phyloP scores from a whole-genome alignment of 2,329 filamentous ascomycete species.

The Fusarium anthophilum region DNA sequence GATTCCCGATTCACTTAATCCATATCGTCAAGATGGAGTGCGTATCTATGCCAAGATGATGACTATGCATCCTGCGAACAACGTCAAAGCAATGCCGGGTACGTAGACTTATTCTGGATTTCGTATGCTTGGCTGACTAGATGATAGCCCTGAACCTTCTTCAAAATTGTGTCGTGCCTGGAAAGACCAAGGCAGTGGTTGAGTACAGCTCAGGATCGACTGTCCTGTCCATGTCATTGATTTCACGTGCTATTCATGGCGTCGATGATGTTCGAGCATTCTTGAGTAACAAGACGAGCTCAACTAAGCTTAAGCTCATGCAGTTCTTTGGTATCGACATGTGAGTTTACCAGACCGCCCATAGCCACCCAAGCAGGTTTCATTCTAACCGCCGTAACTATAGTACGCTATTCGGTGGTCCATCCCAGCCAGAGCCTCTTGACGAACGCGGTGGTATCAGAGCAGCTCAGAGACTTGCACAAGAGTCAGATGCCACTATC shows the following conservation, averaged over 20 bases:
- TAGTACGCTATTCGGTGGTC: constrained; percentile 64
- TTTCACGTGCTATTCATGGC: constrained; percentile 61
- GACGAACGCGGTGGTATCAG: constrained; percentile 64
- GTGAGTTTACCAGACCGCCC: constrained; percentile 38
- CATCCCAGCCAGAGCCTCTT: constrained; percentile 64
- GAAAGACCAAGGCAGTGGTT: constrained; percentile 61
- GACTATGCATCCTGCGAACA: constrained; percentile 70
- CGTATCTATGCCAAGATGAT: constrained; percentile 74
- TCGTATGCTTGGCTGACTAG: not conserved
- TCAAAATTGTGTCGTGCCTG: constrained; percentile 31
- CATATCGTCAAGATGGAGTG: constrained; percentile 65
- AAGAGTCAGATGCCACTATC: constrained; percentile 53
- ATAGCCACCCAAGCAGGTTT: fast-evolving
- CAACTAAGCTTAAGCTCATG: constrained; percentile 63
- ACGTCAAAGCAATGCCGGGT: constrained; percentile 72
- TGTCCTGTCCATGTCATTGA: constrained; percentile 67
- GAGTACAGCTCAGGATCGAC: constrained; percentile 72
- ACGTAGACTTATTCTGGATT: not conserved
- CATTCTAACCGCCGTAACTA: not conserved
- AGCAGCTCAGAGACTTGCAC: constrained; percentile 54
- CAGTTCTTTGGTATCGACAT: constrained; percentile 68
- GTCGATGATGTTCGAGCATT: constrained; percentile 63
- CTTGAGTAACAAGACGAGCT: constrained; percentile 67
- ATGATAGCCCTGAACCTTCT: constrained; percentile 60
- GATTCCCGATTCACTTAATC: constrained; percentile 65